Evolutionary conservation across 75 land plant genomes (phyloP), one percentile per base, ranked within the genome.

Genomic region (Selaginella tamariscina): DNA sequence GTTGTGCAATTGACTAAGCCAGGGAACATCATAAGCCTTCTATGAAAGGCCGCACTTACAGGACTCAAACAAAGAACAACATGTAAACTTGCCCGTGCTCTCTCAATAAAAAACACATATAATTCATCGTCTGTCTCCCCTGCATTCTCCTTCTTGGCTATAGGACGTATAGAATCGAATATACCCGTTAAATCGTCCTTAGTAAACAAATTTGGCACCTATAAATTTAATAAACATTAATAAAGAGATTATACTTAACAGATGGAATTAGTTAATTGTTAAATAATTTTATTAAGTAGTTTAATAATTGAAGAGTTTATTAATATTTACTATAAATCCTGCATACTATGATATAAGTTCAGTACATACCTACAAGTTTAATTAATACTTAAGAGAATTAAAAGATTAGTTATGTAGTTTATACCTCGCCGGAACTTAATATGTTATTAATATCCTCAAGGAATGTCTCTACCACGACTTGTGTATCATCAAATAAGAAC

Each of bases 401-500:
- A 39, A 15, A 39, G 15, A 39, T 39, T 5, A 39, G 11, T 5
- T 39, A 39, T 39, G 11, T 5, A 39, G 5, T 15, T 5, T 21
- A 32, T 56, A 74, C 76, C 72, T 74, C 76, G 63, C 76, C 76
- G 5, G 76, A 57, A 30, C 76, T 74, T 27, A 74, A 32, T 1
- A 74, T 74, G 49, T 69, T 74, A 66, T 74, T 74, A 26, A 74
- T 74, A 27, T 74, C 76, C 31, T 74, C 76, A 33, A 74, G 71
- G 33, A 74, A 74, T 39, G 76, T 74, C 33, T 74, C 76, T 2
- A 69, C 72, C 1, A 74, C 76, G 29, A 74, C 57, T 64, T 74
- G 76, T 27, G 76, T 74, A 54, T 74, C 76, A 69, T 74, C 76
- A 74, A 74, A 74, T 11, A 74, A 44, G 60, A 74, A 74, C 30